phyloP scores from a whole-genome alignment of 2,329 filamentous ascomycete species.

The Ilyonectria mors-panacis region DNA sequence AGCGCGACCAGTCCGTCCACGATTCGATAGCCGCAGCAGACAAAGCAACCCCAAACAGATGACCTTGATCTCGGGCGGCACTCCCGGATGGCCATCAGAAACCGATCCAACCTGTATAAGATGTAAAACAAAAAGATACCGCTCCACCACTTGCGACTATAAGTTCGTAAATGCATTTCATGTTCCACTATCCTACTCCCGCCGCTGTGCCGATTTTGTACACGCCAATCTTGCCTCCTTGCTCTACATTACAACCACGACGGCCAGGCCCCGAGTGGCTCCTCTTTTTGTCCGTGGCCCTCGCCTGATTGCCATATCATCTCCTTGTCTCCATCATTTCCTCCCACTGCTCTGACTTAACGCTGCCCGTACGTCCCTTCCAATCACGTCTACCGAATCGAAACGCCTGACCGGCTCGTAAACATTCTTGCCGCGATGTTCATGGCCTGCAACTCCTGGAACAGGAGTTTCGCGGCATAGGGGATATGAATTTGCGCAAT shows the following conservation, averaged over 20 bases:
- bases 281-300: constrained; percentile 25
- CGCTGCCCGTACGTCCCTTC: background rate
- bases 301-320: constrained; percentile 24
- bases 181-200: constrained; percentile 43
- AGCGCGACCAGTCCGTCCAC: constrained; percentile 86
- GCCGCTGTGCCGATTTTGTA: constrained; percentile 39
- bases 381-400: constrained; percentile 68
- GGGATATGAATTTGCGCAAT: constrained; percentile 98
- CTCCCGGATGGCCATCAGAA: background rate
- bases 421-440: constrained; percentile 99
- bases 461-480: constrained; percentile 96
- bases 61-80: constrained; percentile 13
- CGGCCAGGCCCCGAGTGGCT: constrained; percentile 18
- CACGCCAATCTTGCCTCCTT: constrained; percentile 24
- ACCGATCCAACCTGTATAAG: background rate
- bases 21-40: constrained; percentile 50
- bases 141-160: constrained; percentile 20
- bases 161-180: constrained; percentile 42
- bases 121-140: constrained; percentile 26
- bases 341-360: constrained; percentile 14
- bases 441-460: constrained; percentile 98
- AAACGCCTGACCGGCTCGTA: constrained; percentile 84
- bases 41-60: constrained; percentile 46
- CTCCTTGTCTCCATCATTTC: constrained; percentile 26
- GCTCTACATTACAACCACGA: constrained; percentile 41